Base-by-base conservation (phyloP, 2,329 filamentous ascomycete genomes). In the Alternaria sp. region DNA sequence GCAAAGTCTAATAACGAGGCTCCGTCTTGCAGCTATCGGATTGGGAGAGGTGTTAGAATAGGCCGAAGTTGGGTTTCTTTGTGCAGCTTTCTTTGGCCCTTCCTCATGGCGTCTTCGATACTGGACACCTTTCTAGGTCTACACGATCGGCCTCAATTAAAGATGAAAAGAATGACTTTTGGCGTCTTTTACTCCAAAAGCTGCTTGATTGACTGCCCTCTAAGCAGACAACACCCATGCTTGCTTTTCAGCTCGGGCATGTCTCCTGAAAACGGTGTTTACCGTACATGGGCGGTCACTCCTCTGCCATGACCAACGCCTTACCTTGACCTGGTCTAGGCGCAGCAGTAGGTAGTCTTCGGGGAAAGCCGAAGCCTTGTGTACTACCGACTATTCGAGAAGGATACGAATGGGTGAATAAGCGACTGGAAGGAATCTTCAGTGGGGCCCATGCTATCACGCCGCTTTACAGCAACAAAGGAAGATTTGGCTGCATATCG, bases 361-460 rank as follows among this genome's bases (percentile, higher is more conserved):
- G 44, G 44, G 32, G 18, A 48, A 48, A 48, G 46, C 46, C 46
- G 30, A 49, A 24, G 46, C 32, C 20, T 49, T 16, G n/a, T 22
- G 22, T 9, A 14, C 20, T 26, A 38, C 46, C 20, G 46, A 49
- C 20, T 20, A 26, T 49, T 49, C 46, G 46, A 49, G 46, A 49
- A 49, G 30, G 7, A 49, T 49, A 49, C 46, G 32, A 49, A 26
- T 8, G 46, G 22, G 22, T 36, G 32, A 49, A 36, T 38, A 49
- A 49, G 46, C 46, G 24, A 20, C 32, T 38, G 16, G 46, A 36
- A 36, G 46, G 24, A 49, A 49, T 42, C 46, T 49, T 49, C 46
- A 36, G 20, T 18, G 36, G 11, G 20, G n/a, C 32, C 14, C 30
- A 14, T 34, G 24, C 22, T 49, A 34, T 20, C 32, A 22, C 6